Conservation (phyloP, 108 stramenopile genomes). For the Nannochloropsis gaditana region DNA sequence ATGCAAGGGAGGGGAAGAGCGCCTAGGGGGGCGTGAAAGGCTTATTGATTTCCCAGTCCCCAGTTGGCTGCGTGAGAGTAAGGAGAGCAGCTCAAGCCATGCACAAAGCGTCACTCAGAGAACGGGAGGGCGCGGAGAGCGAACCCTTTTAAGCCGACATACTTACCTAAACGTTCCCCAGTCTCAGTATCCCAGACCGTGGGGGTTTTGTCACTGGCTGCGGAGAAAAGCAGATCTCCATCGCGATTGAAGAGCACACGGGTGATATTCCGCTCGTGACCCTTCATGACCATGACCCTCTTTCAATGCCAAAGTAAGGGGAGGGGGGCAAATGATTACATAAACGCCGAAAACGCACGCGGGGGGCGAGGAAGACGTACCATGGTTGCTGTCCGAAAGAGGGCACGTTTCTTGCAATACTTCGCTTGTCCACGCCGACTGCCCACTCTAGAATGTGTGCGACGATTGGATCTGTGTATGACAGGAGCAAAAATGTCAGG, state of each 20-base stretch:
- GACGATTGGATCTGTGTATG: too few relatives aligned
- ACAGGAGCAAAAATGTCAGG: too few relatives aligned
- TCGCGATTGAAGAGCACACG: conserved; percentile 91
- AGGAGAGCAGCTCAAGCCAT: too few relatives aligned
- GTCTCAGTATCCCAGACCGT: conserved; percentile 85
- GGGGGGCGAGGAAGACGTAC: not conserved
- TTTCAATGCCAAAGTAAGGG: not conserved
- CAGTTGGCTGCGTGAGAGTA: too few relatives aligned
- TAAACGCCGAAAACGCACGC: not conserved
- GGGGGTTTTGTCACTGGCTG: conserved; percentile 63
- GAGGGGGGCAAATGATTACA: not conserved
- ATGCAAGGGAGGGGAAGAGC: not conserved
- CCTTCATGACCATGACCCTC: conserved; percentile 91
- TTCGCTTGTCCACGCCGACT: too few relatives aligned
- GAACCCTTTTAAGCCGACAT: conserved; percentile 52
- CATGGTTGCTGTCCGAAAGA: not conserved
- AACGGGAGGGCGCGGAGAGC: too few relatives aligned
- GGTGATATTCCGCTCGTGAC: conserved; percentile 97
- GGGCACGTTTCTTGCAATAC: too few relatives aligned
- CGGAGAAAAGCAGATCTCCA: conserved; percentile 93
- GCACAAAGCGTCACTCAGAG: too few relatives aligned
- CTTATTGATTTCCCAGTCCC: too few relatives aligned
- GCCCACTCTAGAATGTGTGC: too few relatives aligned
- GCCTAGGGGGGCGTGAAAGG: not conserved
- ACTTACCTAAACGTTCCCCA: conserved; percentile 93